These are phyloP conservation scores for Exophiala lecanii-corni DNA, from an alignment of 2,329 filamentous ascomycete species.

Conservation along the genomic window DNA sequence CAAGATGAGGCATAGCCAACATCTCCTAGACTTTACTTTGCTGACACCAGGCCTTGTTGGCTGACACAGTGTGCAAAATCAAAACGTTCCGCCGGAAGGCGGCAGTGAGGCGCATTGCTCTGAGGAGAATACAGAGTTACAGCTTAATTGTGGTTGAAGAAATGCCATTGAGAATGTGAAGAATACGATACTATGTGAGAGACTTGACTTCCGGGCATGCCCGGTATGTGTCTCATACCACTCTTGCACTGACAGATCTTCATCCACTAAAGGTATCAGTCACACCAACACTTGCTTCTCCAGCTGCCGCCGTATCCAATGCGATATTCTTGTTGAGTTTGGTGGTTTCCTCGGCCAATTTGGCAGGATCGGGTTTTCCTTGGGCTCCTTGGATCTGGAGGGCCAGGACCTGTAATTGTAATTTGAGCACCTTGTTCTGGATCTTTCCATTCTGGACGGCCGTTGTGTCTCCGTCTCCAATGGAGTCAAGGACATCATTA, in stretches of 20 bases:
- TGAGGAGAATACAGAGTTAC: too few relatives aligned
- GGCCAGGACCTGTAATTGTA: slow-evolving; percentile 49
- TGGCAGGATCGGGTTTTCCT: slow-evolving; percentile 39
- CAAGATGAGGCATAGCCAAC: too few relatives aligned
- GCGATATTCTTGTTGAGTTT: slow-evolving; percentile 54
- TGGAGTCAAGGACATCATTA: slow-evolving; percentile 50
- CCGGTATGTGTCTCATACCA: too few relatives aligned
- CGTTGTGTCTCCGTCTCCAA: slow-evolving; percentile 39
- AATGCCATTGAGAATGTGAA: too few relatives aligned
- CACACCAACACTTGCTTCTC: slow-evolving; percentile 29
- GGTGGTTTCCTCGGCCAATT: slow-evolving; percentile 45
- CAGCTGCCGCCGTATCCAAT: slow-evolving; percentile 32
- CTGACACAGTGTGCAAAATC: too few relatives aligned
- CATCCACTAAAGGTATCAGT: slow-evolving; percentile 13
- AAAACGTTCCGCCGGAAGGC: too few relatives aligned
- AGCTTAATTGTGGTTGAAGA: too few relatives aligned
- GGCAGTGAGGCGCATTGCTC: too few relatives aligned
- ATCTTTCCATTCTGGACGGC: slow-evolving; percentile 54
- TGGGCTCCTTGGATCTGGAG: slow-evolving; percentile 52
- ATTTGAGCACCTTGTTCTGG: slow-evolving; percentile 59
- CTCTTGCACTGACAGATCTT: neutral
- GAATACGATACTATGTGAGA: too few relatives aligned
- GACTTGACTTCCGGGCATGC: too few relatives aligned
- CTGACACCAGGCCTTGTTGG: too few relatives aligned
- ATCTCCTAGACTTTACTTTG: too few relatives aligned